Evolutionary conservation across 179 eudicot species (phyloP).

Genomic region (Drosera spatulata): DNA sequence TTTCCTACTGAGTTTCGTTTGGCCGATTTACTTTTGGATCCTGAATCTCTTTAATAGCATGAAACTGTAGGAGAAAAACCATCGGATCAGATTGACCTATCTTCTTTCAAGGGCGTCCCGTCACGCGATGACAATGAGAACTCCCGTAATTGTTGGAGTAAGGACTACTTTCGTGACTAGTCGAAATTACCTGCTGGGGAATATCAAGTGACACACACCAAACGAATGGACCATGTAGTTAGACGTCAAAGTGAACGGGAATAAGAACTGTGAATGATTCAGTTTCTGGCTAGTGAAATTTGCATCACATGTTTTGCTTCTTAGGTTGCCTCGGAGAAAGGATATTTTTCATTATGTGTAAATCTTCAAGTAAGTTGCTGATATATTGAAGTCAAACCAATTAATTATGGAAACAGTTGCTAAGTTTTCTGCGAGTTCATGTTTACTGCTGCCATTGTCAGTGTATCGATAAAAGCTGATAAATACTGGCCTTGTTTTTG

Average conservation of each 20-base stretch:
- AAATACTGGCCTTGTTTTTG: no score
- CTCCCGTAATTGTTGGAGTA: conserved; percentile 94
- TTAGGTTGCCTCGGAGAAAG: conserved; percentile 91
- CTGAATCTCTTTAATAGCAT: conserved; percentile 9
- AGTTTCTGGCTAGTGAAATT: no score
- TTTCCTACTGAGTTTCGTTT: neutral
- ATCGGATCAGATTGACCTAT: conserved; percentile 63
- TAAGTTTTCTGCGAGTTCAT: no score
- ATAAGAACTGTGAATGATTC: neutral
- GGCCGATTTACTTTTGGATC: neutral
- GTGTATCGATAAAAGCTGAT: no score
- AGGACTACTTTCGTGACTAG: conserved; percentile 60
- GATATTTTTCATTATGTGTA: conserved; percentile 62
- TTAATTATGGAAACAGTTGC: no score
- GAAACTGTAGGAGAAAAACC: conserved; percentile 59
- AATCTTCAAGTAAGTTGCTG: conserved; percentile 79
- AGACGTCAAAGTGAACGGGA: conserved; percentile 46
- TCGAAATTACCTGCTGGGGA: conserved; percentile 92
- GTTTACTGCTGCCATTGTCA: no score
- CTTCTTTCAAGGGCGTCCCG: conserved; percentile 79
- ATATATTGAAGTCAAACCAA: no score
- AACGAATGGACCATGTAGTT: conserved; percentile 96
- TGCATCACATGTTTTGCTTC: conserved; percentile 1
- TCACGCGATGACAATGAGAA: conserved; percentile 69
- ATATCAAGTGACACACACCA: conserved; percentile 84